Base-by-base conservation (phyloP, 1,139 yeast species). In the Yamadazyma buinensis region DNA sequence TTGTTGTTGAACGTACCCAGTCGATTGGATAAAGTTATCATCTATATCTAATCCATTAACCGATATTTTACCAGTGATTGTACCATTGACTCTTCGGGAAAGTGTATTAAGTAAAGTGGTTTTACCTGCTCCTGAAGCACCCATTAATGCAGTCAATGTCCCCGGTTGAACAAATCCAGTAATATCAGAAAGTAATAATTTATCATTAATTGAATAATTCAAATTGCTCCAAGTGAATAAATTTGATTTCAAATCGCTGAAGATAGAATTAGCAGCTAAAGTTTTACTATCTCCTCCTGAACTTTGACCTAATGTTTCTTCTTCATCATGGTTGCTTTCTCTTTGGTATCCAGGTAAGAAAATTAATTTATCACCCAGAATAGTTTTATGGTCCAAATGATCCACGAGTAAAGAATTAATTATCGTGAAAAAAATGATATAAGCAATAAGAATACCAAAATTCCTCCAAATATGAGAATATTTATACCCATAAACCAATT, bases 81-180 rank as follows among this genome's bases (percentile, higher is more conserved):
- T 75, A 55, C 72, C 67, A 34, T 68, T 66, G 41, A 73, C 67
- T 54, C 84, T 64, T 48, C 76, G 80, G 12, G 84, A 77, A 39
- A 78, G 62, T 30, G 72, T 72, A 48, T 77, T 77, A 40, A 79
- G 61, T 41, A 79, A 60, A 9, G 84, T 79, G 2, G 85, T 79
- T 54, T 78, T 78, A 52, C 84, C 84, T 27, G 84, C 84, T 49
- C 84, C 84, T 19, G 84, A 77, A 42, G 73, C 81, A 44, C 85
- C 85, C 82, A 79, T 77, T 28, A 79, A 62, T 6, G 90, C 92
- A 27, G 88, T 82, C 45, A 82, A 61, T 22, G 78, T 73, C 44
- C 85, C 85, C 12, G 85, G 84, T 42, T 75, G 72, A 48, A 79
- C 80, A 54, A 67, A 80, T 28, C 85, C 85, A 40, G 73, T 76